Conservation (phyloP, 345 rosid genomes). For the Excoecaria agallocha region DNA sequence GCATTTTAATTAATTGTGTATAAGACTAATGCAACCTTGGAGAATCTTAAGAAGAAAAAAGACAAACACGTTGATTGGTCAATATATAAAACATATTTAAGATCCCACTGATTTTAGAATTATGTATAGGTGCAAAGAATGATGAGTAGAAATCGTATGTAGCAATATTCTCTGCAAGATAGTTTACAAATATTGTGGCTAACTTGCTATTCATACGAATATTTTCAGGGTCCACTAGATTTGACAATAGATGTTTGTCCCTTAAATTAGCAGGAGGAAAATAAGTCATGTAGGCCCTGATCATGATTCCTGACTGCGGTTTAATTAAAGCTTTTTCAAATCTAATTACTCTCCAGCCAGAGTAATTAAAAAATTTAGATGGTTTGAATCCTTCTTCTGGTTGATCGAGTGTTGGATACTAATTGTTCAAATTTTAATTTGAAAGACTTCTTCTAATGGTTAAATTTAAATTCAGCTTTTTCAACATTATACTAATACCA, state of each 20-base stretch:
- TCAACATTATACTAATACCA: too few relatives aligned
- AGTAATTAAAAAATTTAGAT: neutral
- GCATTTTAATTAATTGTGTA: too few relatives aligned
- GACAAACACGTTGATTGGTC: neutral
- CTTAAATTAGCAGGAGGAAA: slow-evolving; percentile 2
- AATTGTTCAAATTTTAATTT: too few relatives aligned
- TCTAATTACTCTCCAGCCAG: too few relatives aligned
- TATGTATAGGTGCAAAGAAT: slow-evolving; percentile 1
- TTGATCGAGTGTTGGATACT: neutral
- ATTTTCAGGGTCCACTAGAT: slow-evolving; percentile 12
- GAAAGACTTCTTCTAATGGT: too few relatives aligned
- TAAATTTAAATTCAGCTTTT: too few relatives aligned
- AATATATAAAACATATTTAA: neutral
- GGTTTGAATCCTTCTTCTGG: neutral
- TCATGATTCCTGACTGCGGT: neutral
- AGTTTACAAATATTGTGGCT: too few relatives aligned
- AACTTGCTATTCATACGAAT: neutral
- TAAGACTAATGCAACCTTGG: neutral
- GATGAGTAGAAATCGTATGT: too few relatives aligned
- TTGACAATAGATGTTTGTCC: slow-evolving; percentile 18
- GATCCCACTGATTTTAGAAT: neutral
- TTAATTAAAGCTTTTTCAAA: neutral
- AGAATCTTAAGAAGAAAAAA: neutral
- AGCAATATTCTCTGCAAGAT: neutral
- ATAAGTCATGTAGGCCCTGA: neutral